A percentile compares a stretch with the other conserved stretches of the same genome.
These are phyloP conservation scores for Boletus coccyginus DNA, from an alignment of 768 basidiomycete species.

Conservation along the genomic window DNA sequence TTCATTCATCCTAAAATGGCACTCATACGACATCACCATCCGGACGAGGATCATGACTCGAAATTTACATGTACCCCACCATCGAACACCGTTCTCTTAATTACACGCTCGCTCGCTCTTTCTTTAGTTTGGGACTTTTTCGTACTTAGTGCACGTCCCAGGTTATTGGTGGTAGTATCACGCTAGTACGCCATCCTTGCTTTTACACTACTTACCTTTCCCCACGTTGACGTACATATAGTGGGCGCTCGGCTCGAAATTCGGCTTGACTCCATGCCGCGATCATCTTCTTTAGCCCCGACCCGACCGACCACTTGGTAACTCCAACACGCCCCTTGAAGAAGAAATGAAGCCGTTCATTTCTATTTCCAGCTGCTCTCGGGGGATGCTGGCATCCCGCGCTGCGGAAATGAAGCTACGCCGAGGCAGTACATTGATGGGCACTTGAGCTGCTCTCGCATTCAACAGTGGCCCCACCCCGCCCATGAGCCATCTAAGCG, in stretches of 20 bases:
- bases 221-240: not conserved
- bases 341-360: too few species aligned
- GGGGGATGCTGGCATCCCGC: not conserved
- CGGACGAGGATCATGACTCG: conserved; percentile 31
- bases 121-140: not conserved
- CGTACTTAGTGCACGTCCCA: conserved; percentile 5
- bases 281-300: not conserved
- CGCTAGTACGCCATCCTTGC: conserved; percentile 7
- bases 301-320: not conserved
- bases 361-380: too few species aligned
- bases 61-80: conserved; percentile 7
- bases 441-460: not conserved
- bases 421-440: not conserved
- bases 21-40: conserved; percentile 25
- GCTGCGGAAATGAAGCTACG: too few species aligned
- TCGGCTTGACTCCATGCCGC: not conserved
- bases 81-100: conserved; percentile 24
- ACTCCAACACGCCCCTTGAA: not conserved
- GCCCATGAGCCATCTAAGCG: too few species aligned
- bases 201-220: too few species aligned
- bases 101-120: conserved; percentile 12
- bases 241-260: not conserved
- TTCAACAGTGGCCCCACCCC: not conserved
- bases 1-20: conserved; percentile 24
- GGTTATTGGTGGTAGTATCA: conserved; percentile 21